Conservation (phyloP, 2,329 filamentous ascomycete genomes). For the Neobulgaria alba region DNA sequence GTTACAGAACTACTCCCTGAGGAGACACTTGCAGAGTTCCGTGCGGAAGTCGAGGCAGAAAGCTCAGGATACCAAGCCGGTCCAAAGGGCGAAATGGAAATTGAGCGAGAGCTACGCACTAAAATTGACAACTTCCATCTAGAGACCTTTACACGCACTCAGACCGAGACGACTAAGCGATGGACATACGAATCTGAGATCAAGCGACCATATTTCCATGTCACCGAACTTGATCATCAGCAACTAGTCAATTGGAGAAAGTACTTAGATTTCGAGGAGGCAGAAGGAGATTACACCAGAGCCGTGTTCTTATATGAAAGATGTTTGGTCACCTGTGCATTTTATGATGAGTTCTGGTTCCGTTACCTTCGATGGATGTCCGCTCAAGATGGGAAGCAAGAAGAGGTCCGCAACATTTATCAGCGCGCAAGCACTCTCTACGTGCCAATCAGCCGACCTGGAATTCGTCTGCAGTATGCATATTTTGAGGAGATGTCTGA, state of each 20-base stretch:
- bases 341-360: slow-evolving; percentile 97
- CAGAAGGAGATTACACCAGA: slow-evolving; percentile 66
- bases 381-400: slow-evolving; percentile 68
- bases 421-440: slow-evolving; percentile 77
- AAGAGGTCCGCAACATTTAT: slow-evolving; percentile 89
- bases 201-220: slow-evolving; percentile 94
- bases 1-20: slow-evolving; percentile 62
- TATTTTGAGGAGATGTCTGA: slow-evolving; percentile 86
- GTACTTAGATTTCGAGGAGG: slow-evolving; percentile 92
- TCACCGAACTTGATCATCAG: slow-evolving; percentile 79
- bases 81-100: slow-evolving; percentile 62
- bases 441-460: slow-evolving; percentile 77
- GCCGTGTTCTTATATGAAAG: slow-evolving; percentile 85
- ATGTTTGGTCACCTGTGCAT: slow-evolving; percentile 83
- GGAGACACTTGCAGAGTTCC: slow-evolving; percentile 60
- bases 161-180: slow-evolving; percentile 80
- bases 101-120: slow-evolving; percentile 72
- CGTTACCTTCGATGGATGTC: slow-evolving; percentile 95
- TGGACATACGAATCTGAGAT: slow-evolving; percentile 95
- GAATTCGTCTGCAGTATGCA: slow-evolving; percentile 81
- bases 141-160: slow-evolving; percentile 70
- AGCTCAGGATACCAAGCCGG: slow-evolving; percentile 41
- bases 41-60: slow-evolving; percentile 63
- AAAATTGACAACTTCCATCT: slow-evolving; percentile 77
- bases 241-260: slow-evolving; percentile 90